These are phyloP conservation scores for Ceratobasidium sp. DNA, from an alignment of 1,284 basidiomycete species.

Conservation along the genomic window DNA sequence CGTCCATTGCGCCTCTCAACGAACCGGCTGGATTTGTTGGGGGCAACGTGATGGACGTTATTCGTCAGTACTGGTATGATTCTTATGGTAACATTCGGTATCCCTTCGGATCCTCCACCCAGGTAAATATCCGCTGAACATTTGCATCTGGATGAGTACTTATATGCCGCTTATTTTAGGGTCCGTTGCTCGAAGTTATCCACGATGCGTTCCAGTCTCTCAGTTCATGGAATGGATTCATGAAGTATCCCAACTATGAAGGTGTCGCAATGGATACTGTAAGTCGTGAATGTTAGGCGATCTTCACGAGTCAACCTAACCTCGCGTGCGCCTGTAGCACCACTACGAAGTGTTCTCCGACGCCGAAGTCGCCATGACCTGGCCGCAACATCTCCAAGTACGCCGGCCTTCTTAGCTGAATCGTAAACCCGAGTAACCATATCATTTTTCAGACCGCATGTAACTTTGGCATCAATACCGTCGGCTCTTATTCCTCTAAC, in stretches of 20 bases:
- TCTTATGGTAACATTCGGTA: conserved; percentile 83
- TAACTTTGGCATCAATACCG: conserved; percentile 46
- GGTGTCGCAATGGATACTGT: conserved; percentile 67
- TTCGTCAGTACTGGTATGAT: conserved; percentile 80
- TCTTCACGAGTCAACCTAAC: too few species aligned
- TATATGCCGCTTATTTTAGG: conserved; percentile 55
- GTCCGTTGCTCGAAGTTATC: conserved; percentile 77
- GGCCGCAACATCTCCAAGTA: conserved; percentile 73
- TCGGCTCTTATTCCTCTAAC: conserved; percentile 60
- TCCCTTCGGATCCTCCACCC: conserved; percentile 33
- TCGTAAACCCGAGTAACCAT: conserved; percentile 57
- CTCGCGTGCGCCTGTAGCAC: conserved; percentile 63
- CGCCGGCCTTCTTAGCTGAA: conserved; percentile 19
- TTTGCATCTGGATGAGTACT: too few species aligned
- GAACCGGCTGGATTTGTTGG: conserved; percentile 85
- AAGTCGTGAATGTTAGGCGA: neutral
- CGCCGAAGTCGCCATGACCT: conserved; percentile 65
- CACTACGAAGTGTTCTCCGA: conserved; percentile 86
- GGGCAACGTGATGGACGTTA: conserved; percentile 67
- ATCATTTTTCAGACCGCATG: too few species aligned
- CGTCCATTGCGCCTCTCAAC: conserved; percentile 78
- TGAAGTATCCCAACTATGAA: conserved; percentile 65
- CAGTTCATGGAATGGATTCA: conserved; percentile 79
- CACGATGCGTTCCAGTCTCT: conserved; percentile 90
- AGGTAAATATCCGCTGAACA: too few species aligned